Evolutionary conservation across 2,329 filamentous ascomycete genomes (phyloP).

Genomic region (Colletotrichum cordylinicola): DNA sequence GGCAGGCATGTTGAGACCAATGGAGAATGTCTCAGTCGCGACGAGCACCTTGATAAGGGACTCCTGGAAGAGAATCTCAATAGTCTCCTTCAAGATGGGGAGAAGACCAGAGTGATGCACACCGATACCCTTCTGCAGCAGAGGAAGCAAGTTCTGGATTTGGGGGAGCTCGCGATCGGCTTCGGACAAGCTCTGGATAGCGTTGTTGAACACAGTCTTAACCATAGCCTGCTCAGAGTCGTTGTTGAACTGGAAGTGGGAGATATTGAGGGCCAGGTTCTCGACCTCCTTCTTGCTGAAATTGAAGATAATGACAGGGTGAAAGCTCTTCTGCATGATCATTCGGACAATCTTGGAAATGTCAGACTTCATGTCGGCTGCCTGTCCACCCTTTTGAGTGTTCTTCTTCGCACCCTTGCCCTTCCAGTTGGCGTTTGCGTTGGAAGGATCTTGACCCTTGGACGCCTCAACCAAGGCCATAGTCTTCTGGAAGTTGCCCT

Average conservation of each 20-base stretch:
- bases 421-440: conserved; percentile 79
- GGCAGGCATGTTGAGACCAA: conserved; percentile 98
- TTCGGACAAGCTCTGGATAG: conserved; percentile 90
- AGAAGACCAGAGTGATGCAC: conserved; percentile 96
- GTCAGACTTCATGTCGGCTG: conserved; percentile 72
- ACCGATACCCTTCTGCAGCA: conserved; percentile 90
- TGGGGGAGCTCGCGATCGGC: conserved; percentile 89
- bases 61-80: conserved; percentile 98
- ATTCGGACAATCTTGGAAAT: conserved; percentile 98
- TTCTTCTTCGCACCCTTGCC: conserved; percentile 93
- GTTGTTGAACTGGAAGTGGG: conserved; percentile 89
- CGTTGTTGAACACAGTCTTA: conserved; percentile 89
- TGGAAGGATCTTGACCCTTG: conserved; percentile 82
- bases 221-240: conserved; percentile 96
- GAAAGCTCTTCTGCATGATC: conserved; percentile 98
- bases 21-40: conserved; percentile 98
- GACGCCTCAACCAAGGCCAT: conserved; percentile 90
- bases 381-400: conserved; percentile 81
- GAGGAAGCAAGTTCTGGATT: conserved; percentile 86
- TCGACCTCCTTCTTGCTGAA: conserved; percentile 99
- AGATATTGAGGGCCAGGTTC: conserved; percentile 86
- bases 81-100: conserved; percentile 96
- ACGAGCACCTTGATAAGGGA: conserved; percentile 97
- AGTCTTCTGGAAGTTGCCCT: conserved; percentile 96
- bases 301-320: conserved; percentile 98